phyloP scores from a whole-genome alignment of 2,329 filamentous ascomycete species.

The Gnomoniopsis smithogilvyi region DNA sequence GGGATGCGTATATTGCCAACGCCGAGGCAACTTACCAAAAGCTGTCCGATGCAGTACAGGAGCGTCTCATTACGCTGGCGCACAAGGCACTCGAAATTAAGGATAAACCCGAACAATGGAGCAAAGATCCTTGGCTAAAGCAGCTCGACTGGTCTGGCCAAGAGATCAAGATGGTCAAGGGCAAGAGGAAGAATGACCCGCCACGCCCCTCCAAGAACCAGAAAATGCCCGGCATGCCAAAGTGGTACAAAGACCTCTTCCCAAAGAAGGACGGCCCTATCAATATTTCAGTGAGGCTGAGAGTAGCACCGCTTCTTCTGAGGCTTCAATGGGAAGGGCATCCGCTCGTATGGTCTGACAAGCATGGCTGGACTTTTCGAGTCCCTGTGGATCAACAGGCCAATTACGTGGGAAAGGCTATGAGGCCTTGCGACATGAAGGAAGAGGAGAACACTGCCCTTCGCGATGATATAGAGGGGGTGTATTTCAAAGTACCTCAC shows the following conservation, averaged over 20 bases:
- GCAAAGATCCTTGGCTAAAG: conserved; percentile 81
- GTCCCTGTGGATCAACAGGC: conserved; percentile 61
- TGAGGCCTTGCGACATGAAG: conserved; percentile 71
- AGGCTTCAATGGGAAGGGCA: conserved; percentile 85
- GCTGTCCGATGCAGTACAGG: conserved; percentile 73
- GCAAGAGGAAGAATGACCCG: conserved; percentile 80
- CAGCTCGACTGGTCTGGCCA: conserved; percentile 97
- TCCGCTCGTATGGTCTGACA: conserved; percentile 89
- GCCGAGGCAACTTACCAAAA: conserved; percentile 81
- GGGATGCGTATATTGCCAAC: conserved; percentile 80
- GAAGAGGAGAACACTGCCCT: conserved; percentile 63
- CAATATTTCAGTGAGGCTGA: conserved; percentile 77
- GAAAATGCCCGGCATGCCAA: conserved; percentile 91
- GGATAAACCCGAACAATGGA: conserved; percentile 64
- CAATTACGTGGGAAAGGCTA: conserved; percentile 67
- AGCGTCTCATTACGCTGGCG: conserved; percentile 69
- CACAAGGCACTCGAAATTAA: conserved; percentile 76
- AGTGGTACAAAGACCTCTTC: conserved; percentile 95
- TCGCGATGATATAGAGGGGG: conserved; percentile 60
- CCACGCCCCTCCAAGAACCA: conserved; percentile 76
- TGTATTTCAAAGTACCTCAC: conserved; percentile 92
- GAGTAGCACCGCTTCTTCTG: conserved; percentile 81
- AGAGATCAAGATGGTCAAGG: conserved; percentile 86
- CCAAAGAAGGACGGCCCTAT: conserved; percentile 65
- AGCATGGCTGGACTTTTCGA: conserved; percentile 88